Conservation (phyloP, 2,329 filamentous ascomycete species). For the Clarireedia homoeocarpa region DNA sequence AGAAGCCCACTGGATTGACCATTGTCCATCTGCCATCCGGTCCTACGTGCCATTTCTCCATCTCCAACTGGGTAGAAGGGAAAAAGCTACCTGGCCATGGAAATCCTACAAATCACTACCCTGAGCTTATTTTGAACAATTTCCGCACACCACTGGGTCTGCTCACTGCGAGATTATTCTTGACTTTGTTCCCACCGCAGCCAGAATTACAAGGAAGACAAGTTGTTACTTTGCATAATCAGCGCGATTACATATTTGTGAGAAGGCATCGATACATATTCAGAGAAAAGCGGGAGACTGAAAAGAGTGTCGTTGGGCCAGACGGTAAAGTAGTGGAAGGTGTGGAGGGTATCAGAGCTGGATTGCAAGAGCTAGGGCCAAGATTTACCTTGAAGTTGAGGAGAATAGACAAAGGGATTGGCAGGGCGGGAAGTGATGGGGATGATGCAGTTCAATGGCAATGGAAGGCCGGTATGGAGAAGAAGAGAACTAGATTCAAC, state of each 20-base stretch:
- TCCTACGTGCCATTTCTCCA: slow-evolving; percentile 87
- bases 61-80: slow-evolving; percentile 85
- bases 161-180: slow-evolving; percentile 78
- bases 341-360: slow-evolving; percentile 76
- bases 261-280: slow-evolving; percentile 88
- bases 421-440: slow-evolving; percentile 53
- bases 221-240: slow-evolving; percentile 88
- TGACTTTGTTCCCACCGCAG: slow-evolving; percentile 67
- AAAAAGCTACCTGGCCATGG: slow-evolving; percentile 82
- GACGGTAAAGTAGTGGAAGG: slow-evolving; percentile 81
- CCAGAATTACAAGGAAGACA: slow-evolving; percentile 83
- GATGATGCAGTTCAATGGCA: slow-evolving; percentile 59
- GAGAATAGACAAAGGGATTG: slow-evolving; percentile 84
- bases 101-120: slow-evolving; percentile 82
- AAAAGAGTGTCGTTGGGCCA: slow-evolving; percentile 75
- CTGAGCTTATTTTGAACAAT: slow-evolving; percentile 85
- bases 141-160: slow-evolving; percentile 91
- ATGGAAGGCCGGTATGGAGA: slow-evolving; percentile 95
- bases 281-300: slow-evolving; percentile 75
- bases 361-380: slow-evolving; percentile 84
- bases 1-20: slow-evolving; percentile 73
- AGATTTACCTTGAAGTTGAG: slow-evolving; percentile 80
- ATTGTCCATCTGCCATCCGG: slow-evolving; percentile 77
- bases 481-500: slow-evolving; percentile 87
- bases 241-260: slow-evolving; percentile 93